Percentiles rank a stretch among this genome's conserved stretches.
These are phyloP conservation scores for Cryptosporidium felis DNA, from an alignment of 169 alveolate species.

Conservation along the genomic window DNA sequence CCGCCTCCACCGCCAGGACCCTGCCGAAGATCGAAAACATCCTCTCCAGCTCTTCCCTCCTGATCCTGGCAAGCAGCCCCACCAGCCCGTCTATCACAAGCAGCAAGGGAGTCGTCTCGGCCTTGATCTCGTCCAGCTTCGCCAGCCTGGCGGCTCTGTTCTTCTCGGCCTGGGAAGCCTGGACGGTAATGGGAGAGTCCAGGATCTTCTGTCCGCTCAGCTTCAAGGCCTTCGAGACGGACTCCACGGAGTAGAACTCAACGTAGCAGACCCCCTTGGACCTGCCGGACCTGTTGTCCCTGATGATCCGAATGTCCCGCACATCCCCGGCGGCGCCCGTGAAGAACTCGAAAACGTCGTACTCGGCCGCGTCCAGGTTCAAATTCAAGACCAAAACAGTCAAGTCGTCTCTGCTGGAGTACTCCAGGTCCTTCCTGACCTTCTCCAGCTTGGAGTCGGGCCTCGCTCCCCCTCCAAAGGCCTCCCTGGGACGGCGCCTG, in stretches of 20 bases:
- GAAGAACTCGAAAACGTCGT: slow-evolving; percentile 93
- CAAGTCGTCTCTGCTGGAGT: slow-evolving; percentile 96
- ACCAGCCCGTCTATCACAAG: slow-evolving; percentile 92
- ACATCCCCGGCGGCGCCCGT: slow-evolving; percentile 95
- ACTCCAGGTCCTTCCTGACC: slow-evolving; percentile 90
- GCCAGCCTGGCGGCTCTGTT: slow-evolving; percentile 97
- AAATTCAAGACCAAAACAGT: slow-evolving; percentile 94
- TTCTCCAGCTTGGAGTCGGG: slow-evolving; percentile 80
- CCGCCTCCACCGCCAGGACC: slow-evolving; percentile 89
- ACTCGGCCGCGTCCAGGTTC: slow-evolving; percentile 92
- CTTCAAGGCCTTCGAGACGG: slow-evolving; percentile 93
- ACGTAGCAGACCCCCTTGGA: slow-evolving; percentile 98
- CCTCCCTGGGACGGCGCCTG: slow-evolving; percentile 16
- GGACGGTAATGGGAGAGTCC: slow-evolving; percentile 90
- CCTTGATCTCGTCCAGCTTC: slow-evolving; percentile 85
- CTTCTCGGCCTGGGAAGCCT: slow-evolving; percentile 98
- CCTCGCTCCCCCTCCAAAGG: slow-evolving; percentile 76
- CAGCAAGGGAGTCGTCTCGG: slow-evolving; percentile 87
- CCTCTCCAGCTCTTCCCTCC: slow-evolving; percentile 88
- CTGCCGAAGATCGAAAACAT: slow-evolving; percentile 95
- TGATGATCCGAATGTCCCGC: slow-evolving; percentile 93
- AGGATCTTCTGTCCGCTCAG: slow-evolving; percentile 89
- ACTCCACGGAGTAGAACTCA: slow-evolving; percentile 95
- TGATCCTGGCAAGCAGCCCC: slow-evolving; percentile 85
- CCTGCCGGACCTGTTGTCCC: slow-evolving; percentile 94